Conservation (phyloP, 2,329 filamentous ascomycete genomes). For the Diaporthe ampelina region DNA sequence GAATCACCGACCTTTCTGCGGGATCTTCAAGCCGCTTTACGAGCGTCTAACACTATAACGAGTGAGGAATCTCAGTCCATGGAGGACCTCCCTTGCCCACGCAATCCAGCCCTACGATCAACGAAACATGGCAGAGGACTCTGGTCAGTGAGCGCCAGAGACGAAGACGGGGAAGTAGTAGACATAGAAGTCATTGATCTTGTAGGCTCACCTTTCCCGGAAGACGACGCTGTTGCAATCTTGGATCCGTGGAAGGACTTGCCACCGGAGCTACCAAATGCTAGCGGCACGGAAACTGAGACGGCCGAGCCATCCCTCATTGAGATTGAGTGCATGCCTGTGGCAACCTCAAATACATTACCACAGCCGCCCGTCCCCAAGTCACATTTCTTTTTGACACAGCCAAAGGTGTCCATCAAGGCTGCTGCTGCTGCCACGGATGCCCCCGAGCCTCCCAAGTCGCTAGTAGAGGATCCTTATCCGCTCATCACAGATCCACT, state of each 20-base stretch:
- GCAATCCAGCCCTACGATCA: conserved; percentile 18
- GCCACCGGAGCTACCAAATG: conserved; percentile 38
- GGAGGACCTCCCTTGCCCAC: conserved; percentile 44
- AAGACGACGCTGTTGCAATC: conserved; percentile 43
- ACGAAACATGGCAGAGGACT: conserved; percentile 58
- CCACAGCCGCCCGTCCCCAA: conserved; percentile 32
- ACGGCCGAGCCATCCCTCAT: conserved; percentile 32
- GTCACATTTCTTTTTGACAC: conserved; percentile 43
- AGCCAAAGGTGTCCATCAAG: conserved; percentile 39
- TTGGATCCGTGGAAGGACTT: conserved; percentile 49
- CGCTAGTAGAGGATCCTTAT: background rate
- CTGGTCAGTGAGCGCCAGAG: conserved; percentile 80
- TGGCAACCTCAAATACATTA: conserved; percentile 9
- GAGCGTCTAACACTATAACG: conserved; percentile 65
- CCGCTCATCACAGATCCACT: conserved; percentile 28
- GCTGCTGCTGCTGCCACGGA: conserved; percentile 5
- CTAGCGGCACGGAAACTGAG: conserved; percentile 22
- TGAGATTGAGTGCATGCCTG: conserved; percentile 32
- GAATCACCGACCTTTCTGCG: conserved; percentile 77
- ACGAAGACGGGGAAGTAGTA: conserved; percentile 74
- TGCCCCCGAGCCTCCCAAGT: background rate
- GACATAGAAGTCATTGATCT: conserved; percentile 74
- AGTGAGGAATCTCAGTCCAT: conserved; percentile 56
- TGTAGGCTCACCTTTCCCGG: conserved; percentile 56
- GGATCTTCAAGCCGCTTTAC: conserved; percentile 73